A percentile compares a stretch with the other conserved stretches of the same genome.
Conservation (phyloP, 2,329 filamentous ascomycete genomes). For the Aspergillus eucalypticola region DNA sequence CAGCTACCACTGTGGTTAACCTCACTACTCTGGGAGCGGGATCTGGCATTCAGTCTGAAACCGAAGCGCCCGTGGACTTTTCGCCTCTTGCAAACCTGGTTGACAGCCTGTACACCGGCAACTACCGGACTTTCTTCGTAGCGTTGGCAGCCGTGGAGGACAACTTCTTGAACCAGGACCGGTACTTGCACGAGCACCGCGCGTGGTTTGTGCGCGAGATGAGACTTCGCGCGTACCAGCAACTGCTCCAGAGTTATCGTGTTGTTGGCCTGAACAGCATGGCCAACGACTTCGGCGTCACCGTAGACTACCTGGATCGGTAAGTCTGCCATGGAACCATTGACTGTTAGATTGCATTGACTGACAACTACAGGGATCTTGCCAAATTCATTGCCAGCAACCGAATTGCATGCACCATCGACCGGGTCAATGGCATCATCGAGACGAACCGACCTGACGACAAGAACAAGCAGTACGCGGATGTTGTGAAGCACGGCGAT, state of each 20-base stretch:
- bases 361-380: conserved; percentile 66
- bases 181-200: conserved; percentile 93
- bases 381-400: conserved; percentile 96
- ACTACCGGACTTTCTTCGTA: conserved; percentile 92
- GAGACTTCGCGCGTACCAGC: conserved; percentile 93
- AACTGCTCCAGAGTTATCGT: conserved; percentile 94
- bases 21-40: conserved; percentile 76
- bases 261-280: conserved; percentile 97
- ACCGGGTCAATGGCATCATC: conserved; percentile 93
- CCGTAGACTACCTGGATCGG: conserved; percentile 93
- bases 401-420: conserved; percentile 93
- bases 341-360: neutral
- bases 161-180: conserved; percentile 88
- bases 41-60: conserved; percentile 67
- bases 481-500: conserved; percentile 96
- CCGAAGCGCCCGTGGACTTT: conserved; percentile 84
- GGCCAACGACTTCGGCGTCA: conserved; percentile 95
- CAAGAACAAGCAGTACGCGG: conserved; percentile 99
- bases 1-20: conserved; percentile 76
- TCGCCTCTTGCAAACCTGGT: conserved; percentile 83
- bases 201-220: conserved; percentile 98
- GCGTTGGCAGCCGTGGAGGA: conserved; percentile 88
- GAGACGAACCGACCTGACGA: conserved; percentile 97
- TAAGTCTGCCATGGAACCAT: conserved; percentile 47
- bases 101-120: conserved; percentile 86